Conservation (phyloP, 768 basidiomycete species). For the Megacollybia marginata region DNA sequence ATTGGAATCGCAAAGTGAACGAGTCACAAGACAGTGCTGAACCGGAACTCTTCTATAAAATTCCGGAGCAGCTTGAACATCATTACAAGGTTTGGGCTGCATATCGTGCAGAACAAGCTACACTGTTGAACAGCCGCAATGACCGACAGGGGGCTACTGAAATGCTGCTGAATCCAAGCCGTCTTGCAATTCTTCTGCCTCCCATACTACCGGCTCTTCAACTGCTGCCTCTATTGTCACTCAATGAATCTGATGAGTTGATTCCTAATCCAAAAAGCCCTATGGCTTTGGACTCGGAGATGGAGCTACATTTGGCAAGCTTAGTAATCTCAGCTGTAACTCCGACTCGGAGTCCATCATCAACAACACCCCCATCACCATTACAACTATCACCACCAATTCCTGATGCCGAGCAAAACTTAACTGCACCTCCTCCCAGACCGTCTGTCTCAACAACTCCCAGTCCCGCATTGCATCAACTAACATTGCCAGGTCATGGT, state of each 20-base stretch:
- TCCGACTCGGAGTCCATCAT: too few species aligned
- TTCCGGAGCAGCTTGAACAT: constrained; percentile 10
- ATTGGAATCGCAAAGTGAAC: constrained; percentile 8
- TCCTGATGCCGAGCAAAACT: too few species aligned
- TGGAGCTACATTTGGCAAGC: too few species aligned
- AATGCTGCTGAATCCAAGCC: background rate
- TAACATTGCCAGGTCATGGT: background rate
- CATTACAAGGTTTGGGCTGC: constrained; percentile 8
- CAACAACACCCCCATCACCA: too few species aligned
- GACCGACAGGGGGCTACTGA: background rate
- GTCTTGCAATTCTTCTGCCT: background rate
- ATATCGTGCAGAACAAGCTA: background rate
- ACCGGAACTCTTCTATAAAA: constrained; percentile 10
- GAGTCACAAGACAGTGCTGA: background rate
- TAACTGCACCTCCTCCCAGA: too few species aligned
- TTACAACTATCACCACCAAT: too few species aligned
- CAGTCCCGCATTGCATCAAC: background rate
- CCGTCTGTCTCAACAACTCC: background rate
- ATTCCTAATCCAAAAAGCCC: too few species aligned
- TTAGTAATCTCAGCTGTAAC: too few species aligned
- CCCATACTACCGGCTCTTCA: background rate
- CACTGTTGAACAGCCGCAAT: background rate
- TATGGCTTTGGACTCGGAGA: too few species aligned
- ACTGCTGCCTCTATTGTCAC: too few species aligned
- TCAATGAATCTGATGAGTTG: too few species aligned